A percentile compares a stretch with the other conserved stretches of the same genome.
These are phyloP conservation scores for Phytophthora citrophthora DNA, from an alignment of 352 stramenopile genomes.

Conservation along the genomic window DNA sequence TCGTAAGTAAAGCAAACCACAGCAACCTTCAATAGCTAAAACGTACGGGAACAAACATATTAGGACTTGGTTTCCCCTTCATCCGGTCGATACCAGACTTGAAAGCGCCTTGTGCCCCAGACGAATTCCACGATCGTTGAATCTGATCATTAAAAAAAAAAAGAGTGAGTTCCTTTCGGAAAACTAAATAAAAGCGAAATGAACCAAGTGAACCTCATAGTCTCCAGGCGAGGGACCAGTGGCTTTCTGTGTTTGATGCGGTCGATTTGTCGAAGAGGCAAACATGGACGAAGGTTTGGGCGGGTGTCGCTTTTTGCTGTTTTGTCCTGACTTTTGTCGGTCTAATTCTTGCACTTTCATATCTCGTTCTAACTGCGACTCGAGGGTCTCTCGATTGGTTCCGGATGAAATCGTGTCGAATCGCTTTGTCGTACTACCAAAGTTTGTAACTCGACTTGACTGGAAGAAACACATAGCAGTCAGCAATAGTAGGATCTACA, in stretches of 20 bases:
- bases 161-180: too few species aligned
- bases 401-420: slow-evolving; percentile 62
- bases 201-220: slow-evolving; percentile 55
- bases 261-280: slow-evolving; percentile 65
- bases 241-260: slow-evolving; percentile 42
- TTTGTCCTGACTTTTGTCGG: slow-evolving; percentile 14
- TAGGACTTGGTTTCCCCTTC: slow-evolving; percentile 40
- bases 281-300: slow-evolving; percentile 68
- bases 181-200: not conserved
- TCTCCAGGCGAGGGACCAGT: slow-evolving; percentile 63
- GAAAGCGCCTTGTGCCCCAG: slow-evolving; percentile 68
- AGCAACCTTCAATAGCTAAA: not conserved
- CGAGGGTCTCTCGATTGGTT: slow-evolving; percentile 34
- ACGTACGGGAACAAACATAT: slow-evolving; percentile 55
- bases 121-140: slow-evolving; percentile 63
- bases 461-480: slow-evolving; percentile 19
- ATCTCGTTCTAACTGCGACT: slow-evolving; percentile 67
- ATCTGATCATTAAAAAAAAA: slow-evolving; percentile 37
- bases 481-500: not conserved
- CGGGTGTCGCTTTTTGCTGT: slow-evolving; percentile 34
- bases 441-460: slow-evolving; percentile 71
- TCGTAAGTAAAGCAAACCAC: too few species aligned
- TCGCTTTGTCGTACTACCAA: slow-evolving; percentile 77
- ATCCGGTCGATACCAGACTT: slow-evolving; percentile 70
- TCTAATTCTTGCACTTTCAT: slow-evolving; percentile 45